Conservation (phyloP, 129 eudicot species). For the Saposhnikovia divaricata region DNA sequence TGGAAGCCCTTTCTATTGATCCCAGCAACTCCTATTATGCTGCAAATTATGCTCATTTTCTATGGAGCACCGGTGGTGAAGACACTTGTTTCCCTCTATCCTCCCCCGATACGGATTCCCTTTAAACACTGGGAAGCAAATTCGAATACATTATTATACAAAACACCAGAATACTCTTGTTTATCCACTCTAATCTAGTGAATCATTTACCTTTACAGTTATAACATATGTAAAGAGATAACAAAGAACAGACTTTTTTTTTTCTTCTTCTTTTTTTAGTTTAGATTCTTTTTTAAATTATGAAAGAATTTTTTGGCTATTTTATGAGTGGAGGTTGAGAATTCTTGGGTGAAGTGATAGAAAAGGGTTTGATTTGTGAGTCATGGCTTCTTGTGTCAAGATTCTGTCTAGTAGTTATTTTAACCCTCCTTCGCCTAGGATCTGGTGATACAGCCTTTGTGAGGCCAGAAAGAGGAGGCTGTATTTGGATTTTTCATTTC, state of each 20-base stretch:
- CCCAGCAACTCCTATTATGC: conserved; percentile 66
- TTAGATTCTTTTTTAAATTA: neutral
- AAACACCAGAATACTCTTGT: neutral
- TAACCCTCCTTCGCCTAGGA: neutral
- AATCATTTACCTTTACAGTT: conserved; percentile 6
- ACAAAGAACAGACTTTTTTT: neutral
- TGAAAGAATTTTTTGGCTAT: neutral
- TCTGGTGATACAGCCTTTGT: neutral
- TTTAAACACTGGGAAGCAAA: conserved; percentile 8
- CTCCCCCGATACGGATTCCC: conserved; percentile 31
- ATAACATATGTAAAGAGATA: conserved; percentile 2
- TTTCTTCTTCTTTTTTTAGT: neutral
- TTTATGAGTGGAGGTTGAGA: neutral
- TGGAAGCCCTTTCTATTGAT: conserved; percentile 69
- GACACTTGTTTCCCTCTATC: conserved; percentile 86
- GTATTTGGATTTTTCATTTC: neutral
- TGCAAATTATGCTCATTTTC: conserved; percentile 73
- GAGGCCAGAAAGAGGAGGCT: conserved; percentile 1
- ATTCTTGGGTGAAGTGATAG: neutral
- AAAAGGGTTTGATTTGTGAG: neutral
- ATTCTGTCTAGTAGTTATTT: neutral
- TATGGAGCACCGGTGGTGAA: conserved; percentile 82
- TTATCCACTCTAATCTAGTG: conserved; percentile 9
- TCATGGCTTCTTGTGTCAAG: neutral
- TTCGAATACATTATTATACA: neutral